phyloP scores from a whole-genome alignment of 129 eudicot species.

The Tanacetum coccineum region DNA sequence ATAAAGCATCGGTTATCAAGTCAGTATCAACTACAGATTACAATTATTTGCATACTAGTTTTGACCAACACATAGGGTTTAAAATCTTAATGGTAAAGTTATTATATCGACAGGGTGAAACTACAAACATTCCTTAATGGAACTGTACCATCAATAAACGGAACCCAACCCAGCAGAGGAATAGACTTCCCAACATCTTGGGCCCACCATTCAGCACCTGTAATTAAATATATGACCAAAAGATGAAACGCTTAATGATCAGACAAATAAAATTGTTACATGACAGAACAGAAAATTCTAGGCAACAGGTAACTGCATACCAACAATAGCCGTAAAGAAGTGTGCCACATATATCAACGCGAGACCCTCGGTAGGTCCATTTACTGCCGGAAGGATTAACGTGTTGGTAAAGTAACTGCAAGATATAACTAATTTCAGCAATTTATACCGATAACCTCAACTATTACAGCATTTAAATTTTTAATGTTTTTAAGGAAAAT shows the following conservation, averaged over 20 bases:
- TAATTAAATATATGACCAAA: slow-evolving; percentile 15
- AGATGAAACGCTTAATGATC: neutral
- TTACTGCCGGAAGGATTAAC: too few relatives aligned
- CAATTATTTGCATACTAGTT: neutral
- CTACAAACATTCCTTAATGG: neutral
- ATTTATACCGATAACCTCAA: too few relatives aligned
- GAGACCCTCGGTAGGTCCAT: too few relatives aligned
- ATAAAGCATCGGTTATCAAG: neutral
- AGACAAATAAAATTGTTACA: neutral
- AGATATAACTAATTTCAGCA: too few relatives aligned
- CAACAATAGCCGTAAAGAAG: too few relatives aligned
- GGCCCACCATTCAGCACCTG: slow-evolving; percentile 99
- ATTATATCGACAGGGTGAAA: neutral
- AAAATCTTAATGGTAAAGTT: too few relatives aligned
- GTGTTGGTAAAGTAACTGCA: too few relatives aligned
- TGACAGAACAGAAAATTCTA: neutral
- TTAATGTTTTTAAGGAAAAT: too few relatives aligned
- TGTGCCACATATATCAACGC: too few relatives aligned
- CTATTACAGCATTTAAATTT: too few relatives aligned
- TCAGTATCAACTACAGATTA: neutral
- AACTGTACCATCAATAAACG: slow-evolving; percentile 57
- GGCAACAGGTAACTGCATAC: neutral
- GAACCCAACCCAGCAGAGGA: slow-evolving; percentile 83
- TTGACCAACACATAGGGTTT: neutral
- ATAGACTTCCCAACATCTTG: slow-evolving; percentile 77